Evolutionary conservation across 345 rosid species (phyloP).

Genomic region (Cardamine resedifolia): DNA sequence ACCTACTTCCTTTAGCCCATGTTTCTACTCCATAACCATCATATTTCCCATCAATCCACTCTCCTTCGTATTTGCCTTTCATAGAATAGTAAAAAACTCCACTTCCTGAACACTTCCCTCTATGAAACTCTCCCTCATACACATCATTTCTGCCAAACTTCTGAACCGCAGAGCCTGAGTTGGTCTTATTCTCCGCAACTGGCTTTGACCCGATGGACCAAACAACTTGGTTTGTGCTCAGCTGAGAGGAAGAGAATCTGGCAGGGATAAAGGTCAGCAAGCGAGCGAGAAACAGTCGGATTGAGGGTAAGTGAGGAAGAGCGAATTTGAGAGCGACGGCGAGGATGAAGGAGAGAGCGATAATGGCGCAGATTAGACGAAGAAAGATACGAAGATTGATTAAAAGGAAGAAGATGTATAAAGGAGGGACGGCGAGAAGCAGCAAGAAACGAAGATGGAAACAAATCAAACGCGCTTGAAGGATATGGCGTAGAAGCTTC

Average conservation of each 20-base stretch:
- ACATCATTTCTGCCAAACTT: constrained; percentile 54
- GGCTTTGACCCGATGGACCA: constrained; percentile 76
- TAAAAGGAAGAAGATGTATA: constrained; percentile 23
- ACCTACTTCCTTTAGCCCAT: constrained; percentile 77
- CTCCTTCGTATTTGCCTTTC: constrained; percentile 74
- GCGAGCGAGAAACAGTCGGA: constrained; percentile 53
- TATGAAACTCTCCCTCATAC: constrained; percentile 74
- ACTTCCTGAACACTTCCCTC: constrained; percentile 68
- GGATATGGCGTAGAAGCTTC: constrained; percentile 40
- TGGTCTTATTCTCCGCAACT: constrained; percentile 40
- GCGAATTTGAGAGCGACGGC: constrained; percentile 39
- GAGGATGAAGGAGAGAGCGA: constrained; percentile 21
- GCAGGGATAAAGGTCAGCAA: constrained; percentile 40
- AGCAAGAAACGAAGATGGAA: constrained; percentile 48
- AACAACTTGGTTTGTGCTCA: constrained; percentile 45
- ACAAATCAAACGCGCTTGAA: constrained; percentile 51
- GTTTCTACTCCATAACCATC: constrained; percentile 81
- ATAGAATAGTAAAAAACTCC: constrained; percentile 62
- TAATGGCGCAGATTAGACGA: background rate
- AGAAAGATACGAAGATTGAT: constrained; percentile 25
- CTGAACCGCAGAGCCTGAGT: constrained; percentile 61
- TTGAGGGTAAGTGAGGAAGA: constrained; percentile 54
- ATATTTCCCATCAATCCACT: constrained; percentile 74
- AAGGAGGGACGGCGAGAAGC: constrained; percentile 40
- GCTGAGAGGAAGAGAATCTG: constrained; percentile 33